Evolutionary conservation across 805 yeast genomes (phyloP).

Genomic region (Kazachstania psychrophila): DNA sequence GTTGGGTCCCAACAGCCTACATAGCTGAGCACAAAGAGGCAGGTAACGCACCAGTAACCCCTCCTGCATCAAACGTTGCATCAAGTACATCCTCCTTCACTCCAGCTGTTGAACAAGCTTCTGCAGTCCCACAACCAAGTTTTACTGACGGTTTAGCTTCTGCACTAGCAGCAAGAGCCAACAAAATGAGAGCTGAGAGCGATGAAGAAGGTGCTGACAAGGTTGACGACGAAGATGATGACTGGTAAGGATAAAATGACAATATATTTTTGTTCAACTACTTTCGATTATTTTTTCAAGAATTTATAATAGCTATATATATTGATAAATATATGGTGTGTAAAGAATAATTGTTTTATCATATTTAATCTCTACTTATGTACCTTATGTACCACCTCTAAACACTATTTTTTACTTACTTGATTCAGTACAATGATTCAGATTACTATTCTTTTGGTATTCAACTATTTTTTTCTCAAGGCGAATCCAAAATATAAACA

Average conservation of each 20-base stretch:
- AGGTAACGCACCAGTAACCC: constrained; percentile 27
- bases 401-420: no score
- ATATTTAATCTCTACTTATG: no score
- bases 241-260: constrained; percentile 8
- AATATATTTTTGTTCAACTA: no score
- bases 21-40: constrained; percentile 45
- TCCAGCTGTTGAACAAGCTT: constrained; percentile 5
- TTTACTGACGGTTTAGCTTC: constrained; percentile 84
- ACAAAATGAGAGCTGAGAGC: constrained; percentile 48
- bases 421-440: no score
- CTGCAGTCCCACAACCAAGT: constrained; percentile 22
- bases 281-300: no score
- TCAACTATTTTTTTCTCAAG: no score
- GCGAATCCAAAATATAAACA: no score
- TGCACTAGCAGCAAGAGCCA: constrained; percentile 73
- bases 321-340: no score
- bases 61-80: constrained; percentile 25
- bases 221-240: constrained; percentile 46
- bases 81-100: background rate
- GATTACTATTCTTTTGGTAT: no score
- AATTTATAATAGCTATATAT: no score
- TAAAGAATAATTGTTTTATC: no score
- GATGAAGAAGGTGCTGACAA: constrained; percentile 65
- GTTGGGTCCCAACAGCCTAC: constrained; percentile 98
- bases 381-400: no score